Evolutionary conservation across 2,329 filamentous ascomycete genomes (phyloP).

Genomic region (Colletotrichum melonis): DNA sequence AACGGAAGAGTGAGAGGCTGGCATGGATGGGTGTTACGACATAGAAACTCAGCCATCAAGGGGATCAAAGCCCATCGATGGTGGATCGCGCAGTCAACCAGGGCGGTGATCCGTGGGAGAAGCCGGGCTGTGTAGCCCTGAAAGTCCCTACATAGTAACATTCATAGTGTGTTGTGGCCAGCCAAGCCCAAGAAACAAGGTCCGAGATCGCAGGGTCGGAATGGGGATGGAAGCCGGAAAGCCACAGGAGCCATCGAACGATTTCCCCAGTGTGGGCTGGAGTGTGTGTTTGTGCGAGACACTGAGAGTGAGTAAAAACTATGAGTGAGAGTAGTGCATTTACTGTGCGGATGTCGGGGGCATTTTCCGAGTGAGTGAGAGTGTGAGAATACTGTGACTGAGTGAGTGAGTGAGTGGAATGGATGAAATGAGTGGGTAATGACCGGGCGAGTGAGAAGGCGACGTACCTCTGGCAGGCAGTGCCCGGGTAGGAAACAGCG

Average conservation of each 20-base stretch:
- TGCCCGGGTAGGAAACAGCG: not conserved
- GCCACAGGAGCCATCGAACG: conserved; percentile 26
- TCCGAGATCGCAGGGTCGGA: conserved; percentile 30
- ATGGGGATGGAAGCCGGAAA: not conserved
- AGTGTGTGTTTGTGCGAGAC: not conserved
- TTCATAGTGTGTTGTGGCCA: not conserved
- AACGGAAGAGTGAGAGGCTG: not conserved
- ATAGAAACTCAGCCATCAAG: conserved; percentile 8
- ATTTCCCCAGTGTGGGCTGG: conserved; percentile 17
- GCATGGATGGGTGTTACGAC: conserved; percentile 10
- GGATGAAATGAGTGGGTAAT: not conserved
- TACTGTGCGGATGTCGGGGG: not conserved
- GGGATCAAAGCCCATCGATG: not conserved
- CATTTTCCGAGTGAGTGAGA: not conserved
- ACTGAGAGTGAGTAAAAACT: not conserved
- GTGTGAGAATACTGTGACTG: not conserved
- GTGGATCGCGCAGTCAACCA: conserved; percentile 19
- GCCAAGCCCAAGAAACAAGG: not conserved
- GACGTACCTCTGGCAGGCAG: not conserved
- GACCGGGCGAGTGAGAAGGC: not conserved
- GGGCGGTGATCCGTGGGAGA: conserved; percentile 25
- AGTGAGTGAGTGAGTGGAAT: not conserved
- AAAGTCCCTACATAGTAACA: no score
- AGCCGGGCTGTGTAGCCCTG: conserved; percentile 22
- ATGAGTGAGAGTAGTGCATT: not conserved